Evolutionary conservation across 1,139 yeast species (phyloP).

Genomic region (Blastobotrys buckinghamii): DNA sequence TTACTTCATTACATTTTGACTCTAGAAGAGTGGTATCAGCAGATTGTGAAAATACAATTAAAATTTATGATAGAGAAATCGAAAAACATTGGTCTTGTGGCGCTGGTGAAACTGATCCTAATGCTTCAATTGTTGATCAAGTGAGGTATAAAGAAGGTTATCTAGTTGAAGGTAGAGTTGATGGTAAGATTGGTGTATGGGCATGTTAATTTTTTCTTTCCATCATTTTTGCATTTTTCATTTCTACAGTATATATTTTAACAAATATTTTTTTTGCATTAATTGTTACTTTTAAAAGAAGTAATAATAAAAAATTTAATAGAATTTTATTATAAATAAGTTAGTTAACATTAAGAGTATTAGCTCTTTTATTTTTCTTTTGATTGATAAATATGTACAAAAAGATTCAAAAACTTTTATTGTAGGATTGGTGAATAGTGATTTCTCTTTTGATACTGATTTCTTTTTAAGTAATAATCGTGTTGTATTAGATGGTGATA

Average conservation of each 20-base stretch:
- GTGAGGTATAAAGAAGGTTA: slow-evolving; percentile 56
- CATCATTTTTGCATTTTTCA: not conserved
- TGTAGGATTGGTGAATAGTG: too few species aligned
- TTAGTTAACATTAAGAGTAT: not conserved
- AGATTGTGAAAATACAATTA: slow-evolving; percentile 44
- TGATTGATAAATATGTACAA: not conserved
- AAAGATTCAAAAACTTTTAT: too few species aligned
- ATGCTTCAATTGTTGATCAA: slow-evolving; percentile 33
- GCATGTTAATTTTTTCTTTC: slow-evolving; percentile 33
- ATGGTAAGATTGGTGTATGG: slow-evolving; percentile 58
- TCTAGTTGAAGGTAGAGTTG: slow-evolving; percentile 53
- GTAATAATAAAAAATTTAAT: not conserved
- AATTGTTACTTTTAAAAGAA: not conserved
- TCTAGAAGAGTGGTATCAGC: slow-evolving; percentile 47
- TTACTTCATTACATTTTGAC: slow-evolving; percentile 52
- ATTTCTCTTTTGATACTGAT: too few species aligned
- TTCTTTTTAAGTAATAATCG: too few species aligned
- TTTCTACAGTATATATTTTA: not conserved
- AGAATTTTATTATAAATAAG: not conserved
- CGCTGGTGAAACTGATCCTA: slow-evolving; percentile 32
- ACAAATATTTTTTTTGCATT: not conserved
- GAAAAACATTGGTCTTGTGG: slow-evolving; percentile 51
- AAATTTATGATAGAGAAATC: slow-evolving; percentile 50
- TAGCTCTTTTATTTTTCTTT: too few species aligned
- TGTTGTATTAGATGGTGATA: too few species aligned